These are phyloP conservation scores for Rubia yunnanensis DNA, from an alignment of 257 asterid species.

Conservation along the genomic window DNA sequence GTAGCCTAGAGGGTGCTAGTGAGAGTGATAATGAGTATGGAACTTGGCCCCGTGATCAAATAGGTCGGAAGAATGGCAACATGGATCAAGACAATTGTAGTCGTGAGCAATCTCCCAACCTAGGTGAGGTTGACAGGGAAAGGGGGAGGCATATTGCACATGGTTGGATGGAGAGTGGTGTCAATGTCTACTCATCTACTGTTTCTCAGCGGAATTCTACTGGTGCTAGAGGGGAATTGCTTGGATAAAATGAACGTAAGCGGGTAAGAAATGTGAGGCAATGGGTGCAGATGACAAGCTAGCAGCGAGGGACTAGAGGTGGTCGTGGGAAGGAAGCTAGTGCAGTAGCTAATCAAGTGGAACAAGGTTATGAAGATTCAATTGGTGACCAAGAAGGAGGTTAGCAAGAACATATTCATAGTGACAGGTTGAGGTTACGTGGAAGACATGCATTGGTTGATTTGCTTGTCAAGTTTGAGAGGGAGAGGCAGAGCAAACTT, in stretches of 20 bases:
- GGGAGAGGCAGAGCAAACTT: slow-evolving; percentile 83
- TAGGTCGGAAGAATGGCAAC: slow-evolving; percentile 32
- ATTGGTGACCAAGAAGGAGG: slow-evolving; percentile 47
- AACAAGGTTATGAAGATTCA: slow-evolving; percentile 43
- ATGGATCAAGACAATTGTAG: slow-evolving; percentile 54
- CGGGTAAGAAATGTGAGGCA: slow-evolving; percentile 92
- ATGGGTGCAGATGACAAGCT: slow-evolving; percentile 94
- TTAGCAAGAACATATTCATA: slow-evolving; percentile 68
- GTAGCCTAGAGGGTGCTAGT: slow-evolving; percentile 43
- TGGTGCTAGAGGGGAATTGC: slow-evolving; percentile 76
- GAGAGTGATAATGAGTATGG: slow-evolving; percentile 60
- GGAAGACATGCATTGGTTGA: slow-evolving; percentile 86
- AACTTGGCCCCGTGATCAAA: slow-evolving; percentile 50
- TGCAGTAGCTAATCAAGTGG: slow-evolving; percentile 40
- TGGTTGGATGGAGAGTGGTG: slow-evolving; percentile 97
- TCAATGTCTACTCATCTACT: slow-evolving; percentile 50
- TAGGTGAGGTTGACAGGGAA: slow-evolving; percentile 84
- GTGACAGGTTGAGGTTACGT: slow-evolving; percentile 75
- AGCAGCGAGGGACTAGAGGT: slow-evolving; percentile 63
- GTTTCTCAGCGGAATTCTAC: slow-evolving; percentile 46
- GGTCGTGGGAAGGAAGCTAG: slow-evolving; percentile 42
- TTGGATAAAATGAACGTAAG: slow-evolving; percentile 92
- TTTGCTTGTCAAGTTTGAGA: slow-evolving; percentile 70
- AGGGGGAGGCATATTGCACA: slow-evolving; percentile 92
- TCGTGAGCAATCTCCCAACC: slow-evolving; percentile 89